A percentile compares a stretch with the other conserved stretches of the same genome.
phyloP scores from a whole-genome alignment of 78 protist species.

The Ministeria vibrans region DNA sequence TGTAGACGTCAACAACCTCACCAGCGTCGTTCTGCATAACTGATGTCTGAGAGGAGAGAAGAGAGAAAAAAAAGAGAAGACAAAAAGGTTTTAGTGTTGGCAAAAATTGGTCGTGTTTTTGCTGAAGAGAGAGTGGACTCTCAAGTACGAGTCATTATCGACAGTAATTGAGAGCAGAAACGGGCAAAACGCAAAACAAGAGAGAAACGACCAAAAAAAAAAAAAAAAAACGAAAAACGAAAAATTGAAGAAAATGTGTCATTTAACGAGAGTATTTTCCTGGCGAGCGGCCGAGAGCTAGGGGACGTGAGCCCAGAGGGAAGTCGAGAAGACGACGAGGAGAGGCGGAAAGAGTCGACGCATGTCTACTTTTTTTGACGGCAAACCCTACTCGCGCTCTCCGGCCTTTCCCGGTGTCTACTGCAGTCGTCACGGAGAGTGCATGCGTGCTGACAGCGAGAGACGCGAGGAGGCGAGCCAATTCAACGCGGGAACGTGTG shows the following conservation, averaged over 20 bases:
- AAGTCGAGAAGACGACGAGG: neutral
- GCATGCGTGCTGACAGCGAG: no score
- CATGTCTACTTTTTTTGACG: neutral
- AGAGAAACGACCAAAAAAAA: neutral
- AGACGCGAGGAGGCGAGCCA: neutral
- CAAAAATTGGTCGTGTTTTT: neutral
- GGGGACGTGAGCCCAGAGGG: neutral
- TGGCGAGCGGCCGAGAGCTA: neutral
- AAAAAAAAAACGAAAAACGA: neutral
- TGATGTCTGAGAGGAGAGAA: no score
- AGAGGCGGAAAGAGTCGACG: neutral
- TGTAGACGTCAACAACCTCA: constrained; percentile 71
- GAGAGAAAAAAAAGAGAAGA: no score
- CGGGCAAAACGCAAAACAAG: neutral
- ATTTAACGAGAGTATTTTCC: no score
- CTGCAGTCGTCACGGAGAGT: no score
- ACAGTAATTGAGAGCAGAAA: no score
- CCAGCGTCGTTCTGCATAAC: constrained; percentile 72
- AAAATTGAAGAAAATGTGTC: no score
- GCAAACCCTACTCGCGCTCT: neutral
- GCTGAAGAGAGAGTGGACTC: neutral
- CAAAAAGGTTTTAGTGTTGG: neutral
- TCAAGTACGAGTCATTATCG: neutral
- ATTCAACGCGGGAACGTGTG: neutral
- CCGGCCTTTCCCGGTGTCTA: neutral